Percentiles rank a stretch among this genome's conserved stretches.
Evolutionary conservation across 2,329 filamentous ascomycete genomes (phyloP).

Genomic region (Sporothrix curviconia): DNA sequence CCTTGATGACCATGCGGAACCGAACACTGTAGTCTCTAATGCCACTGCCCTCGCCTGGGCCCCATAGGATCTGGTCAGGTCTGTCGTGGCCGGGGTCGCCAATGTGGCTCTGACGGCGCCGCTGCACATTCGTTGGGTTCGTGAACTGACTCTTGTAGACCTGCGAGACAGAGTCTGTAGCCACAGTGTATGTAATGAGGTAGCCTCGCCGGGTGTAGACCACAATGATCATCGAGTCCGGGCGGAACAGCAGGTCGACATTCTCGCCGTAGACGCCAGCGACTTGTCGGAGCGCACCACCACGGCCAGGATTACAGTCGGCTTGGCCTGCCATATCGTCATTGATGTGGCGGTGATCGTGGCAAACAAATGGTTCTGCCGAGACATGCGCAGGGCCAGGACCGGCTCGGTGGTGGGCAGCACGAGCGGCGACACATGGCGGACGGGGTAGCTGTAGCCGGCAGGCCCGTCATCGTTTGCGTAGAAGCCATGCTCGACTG

Average conservation of each 20-base stretch:
- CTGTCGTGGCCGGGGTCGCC: constrained; percentile 48
- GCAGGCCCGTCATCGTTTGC: constrained; percentile 29
- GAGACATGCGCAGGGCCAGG: constrained; percentile 67
- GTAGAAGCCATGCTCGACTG: constrained; percentile 49
- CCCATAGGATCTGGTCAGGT: constrained; percentile 60
- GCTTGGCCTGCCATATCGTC: constrained; percentile 97
- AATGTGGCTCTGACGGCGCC: constrained; percentile 54
- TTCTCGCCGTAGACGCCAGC: constrained; percentile 77
- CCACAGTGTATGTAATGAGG: constrained; percentile 89
- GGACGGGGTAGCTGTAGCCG: constrained; percentile 25
- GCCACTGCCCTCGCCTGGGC: constrained; percentile 73
- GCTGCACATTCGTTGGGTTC: constrained; percentile 57
- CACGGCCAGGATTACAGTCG: constrained; percentile 79
- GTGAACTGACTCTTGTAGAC: constrained; percentile 81
- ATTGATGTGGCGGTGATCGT: constrained; percentile 80
- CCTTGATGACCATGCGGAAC: constrained; percentile 96
- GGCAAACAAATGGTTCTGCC: constrained; percentile 75
- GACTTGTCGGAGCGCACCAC: constrained; percentile 77
- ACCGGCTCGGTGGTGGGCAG: constrained; percentile 57
- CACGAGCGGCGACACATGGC: constrained; percentile 11
- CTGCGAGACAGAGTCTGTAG: constrained; percentile 71
- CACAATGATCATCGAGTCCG: constrained; percentile 86
- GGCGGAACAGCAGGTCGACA: constrained; percentile 74
- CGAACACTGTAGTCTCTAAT: constrained; percentile 82
- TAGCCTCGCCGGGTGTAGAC: constrained; percentile 81